Evolutionary conservation across 768 basidiomycete genomes (phyloP).

Genomic region (Serendipita sp.): DNA sequence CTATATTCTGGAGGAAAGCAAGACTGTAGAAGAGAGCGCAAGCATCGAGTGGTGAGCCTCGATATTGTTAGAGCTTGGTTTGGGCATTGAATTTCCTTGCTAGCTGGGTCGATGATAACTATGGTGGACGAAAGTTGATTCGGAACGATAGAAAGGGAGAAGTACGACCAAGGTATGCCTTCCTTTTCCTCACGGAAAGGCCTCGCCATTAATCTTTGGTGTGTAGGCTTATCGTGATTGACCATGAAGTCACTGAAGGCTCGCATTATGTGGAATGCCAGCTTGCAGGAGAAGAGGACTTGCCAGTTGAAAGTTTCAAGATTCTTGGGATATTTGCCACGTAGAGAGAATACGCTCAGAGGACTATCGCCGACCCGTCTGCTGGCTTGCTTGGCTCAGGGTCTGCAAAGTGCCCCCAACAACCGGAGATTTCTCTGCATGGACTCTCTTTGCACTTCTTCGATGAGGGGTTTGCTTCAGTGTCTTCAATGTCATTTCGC

Average conservation of each 20-base stretch:
- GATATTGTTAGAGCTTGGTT: not conserved
- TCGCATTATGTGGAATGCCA: conserved; percentile 90
- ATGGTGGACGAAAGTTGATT: conserved; percentile 55
- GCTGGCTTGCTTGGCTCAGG: no score
- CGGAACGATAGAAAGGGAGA: conserved; percentile 50
- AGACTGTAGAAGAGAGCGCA: conserved; percentile 45
- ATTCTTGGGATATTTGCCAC: conserved; percentile 82
- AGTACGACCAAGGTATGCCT: not conserved
- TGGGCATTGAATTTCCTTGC: not conserved
- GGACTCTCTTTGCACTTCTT: no score
- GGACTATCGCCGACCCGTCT: no score
- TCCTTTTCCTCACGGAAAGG: not conserved
- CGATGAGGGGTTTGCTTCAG: no score
- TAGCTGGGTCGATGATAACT: conserved; percentile 96
- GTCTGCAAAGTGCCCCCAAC: no score
- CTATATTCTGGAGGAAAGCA: conserved; percentile 66
- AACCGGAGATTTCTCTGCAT: no score
- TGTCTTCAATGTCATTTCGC: no score
- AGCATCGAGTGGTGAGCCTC: conserved; percentile 26
- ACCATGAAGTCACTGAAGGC: conserved; percentile 68
- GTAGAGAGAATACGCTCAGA: conserved; percentile 21
- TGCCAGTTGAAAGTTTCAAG: conserved; percentile 67
- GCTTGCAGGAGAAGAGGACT: conserved; percentile 75
- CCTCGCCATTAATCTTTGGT: not conserved
- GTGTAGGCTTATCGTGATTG: conserved; percentile 69